phyloP scores from a whole-genome alignment of 2,329 filamentous ascomycete species.

The Nothomitra cinnamomea region DNA sequence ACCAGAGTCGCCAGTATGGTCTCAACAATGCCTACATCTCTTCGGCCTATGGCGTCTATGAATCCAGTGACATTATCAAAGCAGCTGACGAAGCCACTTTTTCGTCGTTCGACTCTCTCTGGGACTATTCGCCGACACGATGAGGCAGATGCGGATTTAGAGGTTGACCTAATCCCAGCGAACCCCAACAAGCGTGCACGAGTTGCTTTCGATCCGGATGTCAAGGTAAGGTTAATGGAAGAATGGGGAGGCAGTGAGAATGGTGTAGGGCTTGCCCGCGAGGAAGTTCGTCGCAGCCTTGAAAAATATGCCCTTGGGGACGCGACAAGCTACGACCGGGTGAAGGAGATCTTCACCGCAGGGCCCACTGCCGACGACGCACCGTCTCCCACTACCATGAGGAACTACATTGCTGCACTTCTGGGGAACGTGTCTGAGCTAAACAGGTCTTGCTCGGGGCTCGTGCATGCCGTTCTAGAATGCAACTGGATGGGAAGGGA shows the following conservation, averaged over 20 bases:
- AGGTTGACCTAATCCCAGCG: constrained; percentile 11
- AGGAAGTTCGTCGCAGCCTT: constrained; percentile 42
- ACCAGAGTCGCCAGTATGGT: background rate
- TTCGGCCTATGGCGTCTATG: constrained; percentile 3
- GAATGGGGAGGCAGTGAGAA: constrained; percentile 27
- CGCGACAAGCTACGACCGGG: constrained; percentile 36
- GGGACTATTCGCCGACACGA: constrained; percentile 10
- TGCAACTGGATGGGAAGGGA: constrained; percentile 46
- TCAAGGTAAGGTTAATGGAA: constrained; percentile 28
- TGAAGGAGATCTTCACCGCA: constrained; percentile 35
- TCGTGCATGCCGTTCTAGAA: constrained; percentile 40
- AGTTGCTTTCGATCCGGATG: constrained; percentile 31
- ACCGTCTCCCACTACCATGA: constrained; percentile 33
- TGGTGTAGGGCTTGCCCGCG: constrained; percentile 37
- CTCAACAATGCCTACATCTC: constrained; percentile 6
- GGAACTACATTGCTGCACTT: constrained; percentile 41
- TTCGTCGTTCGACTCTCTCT: constrained; percentile 8
- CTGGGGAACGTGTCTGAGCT: constrained; percentile 37
- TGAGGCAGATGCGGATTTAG: constrained; percentile 5
- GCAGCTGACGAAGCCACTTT: constrained; percentile 6
- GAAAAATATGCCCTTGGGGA: constrained; percentile 35
- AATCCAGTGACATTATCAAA: background rate
- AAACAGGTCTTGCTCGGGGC: constrained; percentile 36
- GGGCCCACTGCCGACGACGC: constrained; percentile 30
- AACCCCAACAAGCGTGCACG: constrained; percentile 26